Percentiles rank a stretch among this genome's conserved stretches.
phyloP scores from a whole-genome alignment of 345 rosid species.

The Brassica carinata region DNA sequence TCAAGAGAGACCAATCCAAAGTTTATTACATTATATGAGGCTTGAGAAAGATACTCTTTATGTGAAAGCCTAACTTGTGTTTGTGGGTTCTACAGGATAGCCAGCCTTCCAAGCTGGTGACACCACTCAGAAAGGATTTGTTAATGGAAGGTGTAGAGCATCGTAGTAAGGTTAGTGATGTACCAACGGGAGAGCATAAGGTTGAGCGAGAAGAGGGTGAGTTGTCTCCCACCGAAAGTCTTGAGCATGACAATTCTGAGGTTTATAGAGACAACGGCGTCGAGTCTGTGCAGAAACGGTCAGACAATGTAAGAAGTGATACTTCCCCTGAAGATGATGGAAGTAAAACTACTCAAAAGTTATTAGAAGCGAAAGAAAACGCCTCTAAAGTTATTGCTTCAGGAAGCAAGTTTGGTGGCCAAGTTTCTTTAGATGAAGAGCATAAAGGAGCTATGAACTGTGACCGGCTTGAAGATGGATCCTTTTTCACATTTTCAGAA shows the following conservation, averaged over 20 bases:
- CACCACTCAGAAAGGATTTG: constrained; percentile 57
- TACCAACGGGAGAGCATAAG: constrained; percentile 53
- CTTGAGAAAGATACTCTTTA: not conserved
- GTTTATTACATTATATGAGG: not conserved
- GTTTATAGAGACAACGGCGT: constrained; percentile 63
- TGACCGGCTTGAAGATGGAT: constrained; percentile 70
- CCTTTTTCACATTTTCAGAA: constrained; percentile 64
- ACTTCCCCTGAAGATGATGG: constrained; percentile 75
- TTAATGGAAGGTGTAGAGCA: constrained; percentile 47
- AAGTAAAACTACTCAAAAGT: constrained; percentile 66
- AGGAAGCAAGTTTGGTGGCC: constrained; percentile 74
- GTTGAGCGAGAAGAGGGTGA: constrained; percentile 98
- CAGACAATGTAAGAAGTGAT: constrained; percentile 62
- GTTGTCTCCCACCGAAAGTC: constrained; percentile 88
- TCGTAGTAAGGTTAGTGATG: constrained; percentile 53
- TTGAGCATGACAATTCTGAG: constrained; percentile 84
- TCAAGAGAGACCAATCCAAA: constrained; percentile 8
- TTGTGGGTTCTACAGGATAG: constrained; percentile 54
- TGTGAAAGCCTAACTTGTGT: not conserved
- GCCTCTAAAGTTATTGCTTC: constrained; percentile 71
- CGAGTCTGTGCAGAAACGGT: constrained; percentile 55
- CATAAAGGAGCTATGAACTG: constrained; percentile 56
- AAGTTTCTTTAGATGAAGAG: constrained; percentile 82
- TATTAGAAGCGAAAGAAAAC: constrained; percentile 74
- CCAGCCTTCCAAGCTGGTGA: constrained; percentile 44